Percentiles rank a stretch among this genome's conserved stretches.
These are phyloP conservation scores for Xylaria sp. DNA, from an alignment of 2,329 filamentous ascomycete genomes.

Conservation along the genomic window DNA sequence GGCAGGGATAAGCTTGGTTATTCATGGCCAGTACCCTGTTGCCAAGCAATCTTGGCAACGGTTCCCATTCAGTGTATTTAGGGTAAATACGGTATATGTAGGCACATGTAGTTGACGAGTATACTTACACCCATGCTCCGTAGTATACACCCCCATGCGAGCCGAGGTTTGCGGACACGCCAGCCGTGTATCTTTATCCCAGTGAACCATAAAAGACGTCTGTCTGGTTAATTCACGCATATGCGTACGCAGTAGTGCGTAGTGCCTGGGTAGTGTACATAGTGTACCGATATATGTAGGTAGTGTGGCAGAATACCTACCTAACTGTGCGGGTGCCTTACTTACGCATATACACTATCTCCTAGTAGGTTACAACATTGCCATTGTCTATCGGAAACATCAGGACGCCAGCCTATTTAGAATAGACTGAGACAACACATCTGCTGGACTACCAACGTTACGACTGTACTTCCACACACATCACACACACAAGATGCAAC, in stretches of 20 bases:
- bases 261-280: neutral
- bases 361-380: too few relatives aligned
- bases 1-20: too few relatives aligned
- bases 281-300: neutral
- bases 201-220: constrained; percentile 3
- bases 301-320: neutral
- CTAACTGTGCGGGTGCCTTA: neutral
- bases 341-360: too few relatives aligned
- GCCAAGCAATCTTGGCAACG: too few relatives aligned
- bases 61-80: too few relatives aligned
- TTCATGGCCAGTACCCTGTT: too few relatives aligned
- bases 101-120: neutral
- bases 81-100: too few relatives aligned
- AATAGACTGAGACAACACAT: neutral
- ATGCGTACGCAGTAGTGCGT: too few relatives aligned
- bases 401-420: neutral
- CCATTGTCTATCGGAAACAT: constrained; percentile 19
- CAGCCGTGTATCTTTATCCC: constrained; percentile 15
- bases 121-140: neutral
- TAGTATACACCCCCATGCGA: neutral
- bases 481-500: neutral
- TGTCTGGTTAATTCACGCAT: constrained; percentile 20
- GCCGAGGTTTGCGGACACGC: constrained; percentile 4
- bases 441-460: too few relatives aligned
- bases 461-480: neutral